Evolutionary conservation across 106 monocot species (phyloP).

Genomic region (Apostasia shenzhenica): DNA sequence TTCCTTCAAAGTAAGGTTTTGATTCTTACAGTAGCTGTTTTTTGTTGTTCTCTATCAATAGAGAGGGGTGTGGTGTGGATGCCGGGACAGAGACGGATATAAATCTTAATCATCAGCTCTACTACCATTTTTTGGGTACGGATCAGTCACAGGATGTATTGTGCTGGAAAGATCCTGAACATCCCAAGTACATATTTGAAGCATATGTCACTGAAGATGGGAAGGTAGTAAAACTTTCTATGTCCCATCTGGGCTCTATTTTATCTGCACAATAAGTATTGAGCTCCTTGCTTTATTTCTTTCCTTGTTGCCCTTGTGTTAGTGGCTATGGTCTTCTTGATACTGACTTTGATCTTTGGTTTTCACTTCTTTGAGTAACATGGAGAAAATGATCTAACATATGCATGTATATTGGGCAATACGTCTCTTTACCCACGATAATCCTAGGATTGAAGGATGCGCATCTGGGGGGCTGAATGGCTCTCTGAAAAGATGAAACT

Average conservation of each 20-base stretch:
- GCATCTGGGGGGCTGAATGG: too few relatives aligned
- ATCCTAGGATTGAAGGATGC: too few relatives aligned
- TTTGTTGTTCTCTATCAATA: constrained; percentile 10
- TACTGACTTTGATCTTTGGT: not conserved
- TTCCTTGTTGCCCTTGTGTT: not conserved
- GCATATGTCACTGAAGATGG: constrained; percentile 71
- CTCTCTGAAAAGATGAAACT: too few relatives aligned
- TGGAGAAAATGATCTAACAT: too few relatives aligned
- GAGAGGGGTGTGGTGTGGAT: constrained; percentile 54
- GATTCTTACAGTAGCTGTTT: constrained; percentile 3
- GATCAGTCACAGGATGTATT: constrained; percentile 91
- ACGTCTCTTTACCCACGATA: too few relatives aligned
- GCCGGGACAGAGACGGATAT: constrained; percentile 87
- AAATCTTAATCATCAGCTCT: constrained; percentile 77
- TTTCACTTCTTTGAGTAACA: not conserved
- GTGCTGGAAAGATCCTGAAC: constrained; percentile 79
- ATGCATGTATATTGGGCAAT: too few relatives aligned
- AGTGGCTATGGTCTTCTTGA: not conserved
- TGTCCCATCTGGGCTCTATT: not conserved
- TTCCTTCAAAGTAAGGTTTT: not conserved
- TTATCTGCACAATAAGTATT: too few relatives aligned
- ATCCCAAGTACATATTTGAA: constrained; percentile 57
- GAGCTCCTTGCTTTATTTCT: not conserved
- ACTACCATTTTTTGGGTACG: constrained; percentile 86
- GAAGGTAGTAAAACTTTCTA: constrained; percentile 33